Percentiles rank a stretch among this genome's conserved stretches.
Evolutionary conservation across 331 rosid species (phyloP).

Genomic region (Ulmus americana): DNA sequence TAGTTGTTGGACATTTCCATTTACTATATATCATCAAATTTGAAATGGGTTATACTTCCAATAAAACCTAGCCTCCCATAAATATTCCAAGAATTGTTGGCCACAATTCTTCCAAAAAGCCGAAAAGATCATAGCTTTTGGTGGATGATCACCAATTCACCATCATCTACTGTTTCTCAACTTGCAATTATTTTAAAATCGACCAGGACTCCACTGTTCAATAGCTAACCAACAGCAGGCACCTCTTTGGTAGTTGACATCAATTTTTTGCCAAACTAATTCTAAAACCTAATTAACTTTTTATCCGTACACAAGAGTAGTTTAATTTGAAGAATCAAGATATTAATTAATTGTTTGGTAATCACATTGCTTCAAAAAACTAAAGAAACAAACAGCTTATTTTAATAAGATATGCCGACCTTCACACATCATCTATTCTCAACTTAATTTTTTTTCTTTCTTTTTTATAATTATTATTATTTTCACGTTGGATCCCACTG

Average conservation of each 20-base stretch:
- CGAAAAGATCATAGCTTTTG: not conserved
- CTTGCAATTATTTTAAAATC: not conserved
- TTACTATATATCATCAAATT: too few relatives aligned
- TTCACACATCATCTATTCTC: too few relatives aligned
- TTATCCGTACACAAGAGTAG: not conserved
- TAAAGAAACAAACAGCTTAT: too few relatives aligned
- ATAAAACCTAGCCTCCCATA: conserved; percentile 17
- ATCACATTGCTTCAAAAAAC: too few relatives aligned
- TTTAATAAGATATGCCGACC: too few relatives aligned
- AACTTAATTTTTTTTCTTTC: not conserved
- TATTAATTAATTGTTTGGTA: too few relatives aligned
- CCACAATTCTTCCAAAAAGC: not conserved
- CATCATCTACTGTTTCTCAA: conserved; percentile 6
- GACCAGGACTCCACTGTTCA: not conserved
- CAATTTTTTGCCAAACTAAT: not conserved
- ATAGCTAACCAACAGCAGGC: not conserved
- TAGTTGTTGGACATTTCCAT: too few relatives aligned
- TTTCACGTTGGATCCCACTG: too few relatives aligned
- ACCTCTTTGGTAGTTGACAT: not conserved
- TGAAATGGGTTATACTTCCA: conserved; percentile 4
- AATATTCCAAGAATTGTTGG: conserved; percentile 8
- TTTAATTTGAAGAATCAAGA: too few relatives aligned
- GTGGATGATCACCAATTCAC: conserved; percentile 1
- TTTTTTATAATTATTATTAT: too few relatives aligned
- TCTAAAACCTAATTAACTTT: not conserved